Evolutionary conservation across 129 eudicot genomes (phyloP).

Genomic region (Sambucus nigra): DNA sequence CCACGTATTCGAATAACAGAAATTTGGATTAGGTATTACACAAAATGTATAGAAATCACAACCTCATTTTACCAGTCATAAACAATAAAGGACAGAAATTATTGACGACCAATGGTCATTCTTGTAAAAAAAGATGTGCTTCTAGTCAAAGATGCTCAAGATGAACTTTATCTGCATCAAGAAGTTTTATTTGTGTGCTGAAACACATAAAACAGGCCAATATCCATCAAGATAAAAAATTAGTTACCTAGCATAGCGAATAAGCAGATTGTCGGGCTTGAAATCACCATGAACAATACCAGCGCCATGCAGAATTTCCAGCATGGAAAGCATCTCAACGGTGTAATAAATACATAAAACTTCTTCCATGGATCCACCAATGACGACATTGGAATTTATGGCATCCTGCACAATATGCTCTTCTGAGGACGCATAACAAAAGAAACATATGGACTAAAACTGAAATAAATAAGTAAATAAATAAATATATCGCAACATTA

Average conservation of each 20-base stretch:
- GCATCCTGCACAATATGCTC: constrained; percentile 60
- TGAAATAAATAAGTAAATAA: background rate
- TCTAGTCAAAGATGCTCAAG: no score
- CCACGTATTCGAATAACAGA: no score
- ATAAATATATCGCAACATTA: constrained; percentile 16
- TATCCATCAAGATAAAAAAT: background rate
- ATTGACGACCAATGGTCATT: no score
- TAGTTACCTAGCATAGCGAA: constrained; percentile 76
- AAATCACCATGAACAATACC: constrained; percentile 88
- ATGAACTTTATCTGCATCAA: no score
- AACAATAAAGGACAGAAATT: no score
- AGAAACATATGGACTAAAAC: constrained; percentile 1
- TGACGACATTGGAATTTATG: constrained; percentile 53
- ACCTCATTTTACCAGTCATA: no score
- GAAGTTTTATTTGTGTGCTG: background rate
- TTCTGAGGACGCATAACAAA: constrained; percentile 4
- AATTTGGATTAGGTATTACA: no score
- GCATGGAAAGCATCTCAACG: constrained; percentile 82
- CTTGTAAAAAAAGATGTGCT: no score
- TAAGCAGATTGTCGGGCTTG: constrained; percentile 89
- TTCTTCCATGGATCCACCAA: constrained; percentile 74
- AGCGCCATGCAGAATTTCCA: constrained; percentile 59
- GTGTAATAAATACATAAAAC: constrained; percentile 84
- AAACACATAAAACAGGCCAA: no score
- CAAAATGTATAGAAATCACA: no score